These are phyloP conservation scores for Thraustochytrium sp. DNA, from an alignment of 352 stramenopile genomes.

Conservation along the genomic window DNA sequence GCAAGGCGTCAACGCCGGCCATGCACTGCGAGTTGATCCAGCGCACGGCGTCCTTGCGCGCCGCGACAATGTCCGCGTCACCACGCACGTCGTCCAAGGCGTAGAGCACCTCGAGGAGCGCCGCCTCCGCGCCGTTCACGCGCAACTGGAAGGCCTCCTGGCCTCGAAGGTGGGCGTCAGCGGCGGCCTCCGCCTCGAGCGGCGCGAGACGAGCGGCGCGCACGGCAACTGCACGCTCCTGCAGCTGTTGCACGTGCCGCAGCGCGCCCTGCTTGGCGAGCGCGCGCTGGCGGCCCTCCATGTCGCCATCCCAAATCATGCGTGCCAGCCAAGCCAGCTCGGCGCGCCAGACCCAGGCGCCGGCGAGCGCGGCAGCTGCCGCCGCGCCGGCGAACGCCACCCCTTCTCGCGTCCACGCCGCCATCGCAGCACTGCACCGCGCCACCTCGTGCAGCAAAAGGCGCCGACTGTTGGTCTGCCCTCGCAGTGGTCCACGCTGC, in stretches of 20 bases:
- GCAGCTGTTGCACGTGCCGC: background rate
- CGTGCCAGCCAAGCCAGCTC: background rate
- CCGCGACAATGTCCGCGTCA: background rate
- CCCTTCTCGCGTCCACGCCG: no score
- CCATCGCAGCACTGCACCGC: no score
- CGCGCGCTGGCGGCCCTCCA: background rate
- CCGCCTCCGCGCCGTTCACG: background rate
- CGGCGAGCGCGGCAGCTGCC: no score
- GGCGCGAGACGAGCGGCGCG: background rate
- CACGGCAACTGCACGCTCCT: background rate
- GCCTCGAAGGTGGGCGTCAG: background rate
- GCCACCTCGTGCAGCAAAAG: no score
- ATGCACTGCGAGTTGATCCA: conserved; percentile 7
- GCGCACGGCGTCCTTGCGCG: background rate
- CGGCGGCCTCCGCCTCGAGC: background rate
- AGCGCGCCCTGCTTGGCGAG: background rate
- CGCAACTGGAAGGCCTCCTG: background rate
- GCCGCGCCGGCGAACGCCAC: no score
- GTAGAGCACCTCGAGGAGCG: background rate
- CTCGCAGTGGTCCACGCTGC: no score
- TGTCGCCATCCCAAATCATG: background rate
- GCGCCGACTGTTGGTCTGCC: no score
- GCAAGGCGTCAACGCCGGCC: background rate
- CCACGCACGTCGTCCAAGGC: background rate
- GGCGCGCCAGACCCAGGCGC: no score